phyloP scores from a whole-genome alignment of 306 rosid genomes.

The Abrus precatorius region DNA sequence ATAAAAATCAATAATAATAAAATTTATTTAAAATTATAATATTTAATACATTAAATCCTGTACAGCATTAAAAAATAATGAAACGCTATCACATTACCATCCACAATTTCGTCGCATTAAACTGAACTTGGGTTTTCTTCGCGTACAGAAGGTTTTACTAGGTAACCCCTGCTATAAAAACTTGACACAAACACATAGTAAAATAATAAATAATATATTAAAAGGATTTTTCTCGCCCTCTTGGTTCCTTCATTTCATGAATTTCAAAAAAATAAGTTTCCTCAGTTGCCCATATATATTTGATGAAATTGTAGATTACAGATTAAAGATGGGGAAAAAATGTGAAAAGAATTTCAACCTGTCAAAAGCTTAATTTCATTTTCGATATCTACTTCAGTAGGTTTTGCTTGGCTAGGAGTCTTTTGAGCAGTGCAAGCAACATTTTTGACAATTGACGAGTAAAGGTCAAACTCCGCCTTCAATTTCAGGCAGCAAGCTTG shows the following conservation, averaged over 20 bases:
- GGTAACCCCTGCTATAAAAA: background rate
- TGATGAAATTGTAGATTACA: constrained; percentile 24
- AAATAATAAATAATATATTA: background rate
- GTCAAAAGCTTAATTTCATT: constrained; percentile 64
- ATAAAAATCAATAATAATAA: too few relatives aligned
- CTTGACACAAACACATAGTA: background rate
- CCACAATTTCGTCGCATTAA: too few relatives aligned
- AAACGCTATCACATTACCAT: too few relatives aligned
- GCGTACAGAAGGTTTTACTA: background rate
- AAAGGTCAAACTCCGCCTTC: constrained; percentile 87
- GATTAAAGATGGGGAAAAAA: constrained; percentile 13
- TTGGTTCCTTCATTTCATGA: background rate
- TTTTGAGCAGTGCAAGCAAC: constrained; percentile 63
- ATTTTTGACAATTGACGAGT: constrained; percentile 71
- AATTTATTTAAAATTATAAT: too few relatives aligned
- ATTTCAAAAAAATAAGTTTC: constrained; percentile 1
- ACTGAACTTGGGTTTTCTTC: too few relatives aligned
- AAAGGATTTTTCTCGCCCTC: background rate
- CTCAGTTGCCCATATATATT: constrained; percentile 3
- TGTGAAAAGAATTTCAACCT: constrained; percentile 47
- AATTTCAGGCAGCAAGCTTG: constrained; percentile 82
- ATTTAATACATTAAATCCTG: too few relatives aligned
- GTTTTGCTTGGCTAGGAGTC: constrained; percentile 53
- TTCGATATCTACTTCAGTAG: constrained; percentile 53
- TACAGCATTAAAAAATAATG: too few relatives aligned